A percentile compares a stretch with the other conserved stretches of the same genome.
phyloP scores from a whole-genome alignment of 176 grass and related monocot genomes.

The Musa troglodytarum region DNA sequence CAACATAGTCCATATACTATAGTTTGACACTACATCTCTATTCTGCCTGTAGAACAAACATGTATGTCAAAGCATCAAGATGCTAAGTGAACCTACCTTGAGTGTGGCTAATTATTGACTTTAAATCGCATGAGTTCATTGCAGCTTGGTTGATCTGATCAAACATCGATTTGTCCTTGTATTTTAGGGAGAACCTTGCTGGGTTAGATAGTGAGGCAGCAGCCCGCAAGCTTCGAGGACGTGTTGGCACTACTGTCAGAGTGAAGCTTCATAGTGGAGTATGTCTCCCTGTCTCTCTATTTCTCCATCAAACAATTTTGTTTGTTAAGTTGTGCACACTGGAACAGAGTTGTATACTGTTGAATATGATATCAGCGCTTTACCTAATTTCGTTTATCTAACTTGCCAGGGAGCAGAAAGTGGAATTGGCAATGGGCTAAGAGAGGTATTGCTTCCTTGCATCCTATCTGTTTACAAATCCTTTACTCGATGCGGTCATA shows the following conservation, averaged over 20 bases:
- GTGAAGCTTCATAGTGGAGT: slow-evolving; percentile 72
- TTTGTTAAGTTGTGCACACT: not conserved
- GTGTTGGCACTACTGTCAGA: slow-evolving; percentile 65
- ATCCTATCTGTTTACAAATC: not conserved
- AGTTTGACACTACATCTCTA: not conserved
- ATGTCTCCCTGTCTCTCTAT: not conserved
- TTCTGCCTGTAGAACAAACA: not conserved
- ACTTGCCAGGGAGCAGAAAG: slow-evolving; percentile 27
- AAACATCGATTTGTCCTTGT: not conserved
- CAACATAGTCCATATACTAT: not conserved
- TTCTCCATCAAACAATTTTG: not conserved
- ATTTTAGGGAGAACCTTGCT: slow-evolving; percentile 48
- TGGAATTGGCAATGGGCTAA: slow-evolving; percentile 23
- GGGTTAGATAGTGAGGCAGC: slow-evolving; percentile 69
- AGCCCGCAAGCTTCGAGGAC: slow-evolving; percentile 70
- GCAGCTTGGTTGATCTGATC: not conserved
- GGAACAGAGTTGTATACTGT: not conserved
- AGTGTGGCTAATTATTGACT: not conserved
- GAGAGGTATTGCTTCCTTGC: slow-evolving; percentile 37
- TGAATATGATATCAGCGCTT: not conserved
- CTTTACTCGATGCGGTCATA: no score
- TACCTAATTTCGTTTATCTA: not conserved
- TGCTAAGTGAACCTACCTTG: not conserved
- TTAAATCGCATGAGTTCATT: not conserved
- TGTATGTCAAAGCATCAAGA: not conserved